Base-by-base conservation (phyloP, 2,329 filamentous ascomycete genomes). In the Sporothrix globosa region DNA sequence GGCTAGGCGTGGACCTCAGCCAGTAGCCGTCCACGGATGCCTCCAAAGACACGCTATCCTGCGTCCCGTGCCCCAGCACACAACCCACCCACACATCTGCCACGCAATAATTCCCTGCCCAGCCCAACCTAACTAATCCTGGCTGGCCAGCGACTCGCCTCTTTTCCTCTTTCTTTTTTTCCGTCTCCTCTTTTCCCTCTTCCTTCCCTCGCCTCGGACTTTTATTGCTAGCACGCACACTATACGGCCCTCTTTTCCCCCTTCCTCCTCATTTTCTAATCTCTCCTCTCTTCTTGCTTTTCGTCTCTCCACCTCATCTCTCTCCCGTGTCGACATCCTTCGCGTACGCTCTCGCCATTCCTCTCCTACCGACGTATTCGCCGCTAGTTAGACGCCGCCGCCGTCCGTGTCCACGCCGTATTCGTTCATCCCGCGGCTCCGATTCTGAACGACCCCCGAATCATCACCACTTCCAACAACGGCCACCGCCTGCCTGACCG, bases 161-260 rank as follows among this genome's bases (percentile, higher is more conserved):
- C 70, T 69, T 54, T 44, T 48, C 34, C 61, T 65, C 41, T 71
- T 63, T 68, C 13, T 56, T 17, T 53, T 46, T 60, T 34, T 67
- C 67, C 24, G 52, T 68, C 53, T 53, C 65, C 34, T 67, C 48
- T 52, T 50, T 50, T 27, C n/a, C 19, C n/a, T n/a, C 14, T 10
- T 58, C n/a, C 27, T 41, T 52, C 44, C 19, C 39, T 67, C 30
- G 24, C 48, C 48, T 41, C 56, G 13, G n/a, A 50, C 27, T 50
- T 46, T 41, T 53, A 56, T 46, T n/a, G 27, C 50, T 69, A 24
- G 21, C 53, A 27, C 58, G 21, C 30, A 44, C 30, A 21, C 34
- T n/a, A 61, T 13, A 3, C 41, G 13, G 30, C 39, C 50, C 27
- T 46, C 52, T 44, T 41, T 60, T 54, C 60, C n/a, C 39, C 53